Conservation (phyloP, 2,329 filamentous ascomycete species). For the Cryphonectria naterciae region DNA sequence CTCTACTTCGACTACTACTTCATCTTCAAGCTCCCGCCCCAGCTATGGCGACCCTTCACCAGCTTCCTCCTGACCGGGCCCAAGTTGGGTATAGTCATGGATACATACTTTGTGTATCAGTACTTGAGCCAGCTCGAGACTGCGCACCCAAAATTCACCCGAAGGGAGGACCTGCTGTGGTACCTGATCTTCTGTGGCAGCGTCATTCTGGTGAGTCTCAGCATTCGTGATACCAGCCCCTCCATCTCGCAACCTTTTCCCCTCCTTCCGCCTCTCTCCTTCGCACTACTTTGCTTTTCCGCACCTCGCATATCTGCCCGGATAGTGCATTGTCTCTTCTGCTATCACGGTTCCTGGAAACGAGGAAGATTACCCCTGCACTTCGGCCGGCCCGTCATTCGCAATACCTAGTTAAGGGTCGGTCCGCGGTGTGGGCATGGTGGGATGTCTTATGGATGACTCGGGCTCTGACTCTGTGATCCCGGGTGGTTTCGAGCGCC, state of each 20-base stretch:
- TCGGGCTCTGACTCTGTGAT: conserved; percentile 62
- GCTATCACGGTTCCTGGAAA: conserved; percentile 84
- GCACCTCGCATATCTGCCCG: conserved; percentile 75
- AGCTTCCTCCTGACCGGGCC: conserved; percentile 48
- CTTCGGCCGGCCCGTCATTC: conserved; percentile 67
- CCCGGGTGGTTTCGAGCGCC: conserved; percentile 65
- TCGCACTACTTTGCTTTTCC: conserved; percentile 20
- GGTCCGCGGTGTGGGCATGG: conserved; percentile 72
- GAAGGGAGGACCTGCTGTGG: conserved; percentile 78
- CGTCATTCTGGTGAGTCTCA: conserved; percentile 75
- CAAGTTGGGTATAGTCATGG: conserved; percentile 62
- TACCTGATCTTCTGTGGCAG: conserved; percentile 76
- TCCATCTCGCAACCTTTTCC: background rate
- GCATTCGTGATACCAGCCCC: background rate
- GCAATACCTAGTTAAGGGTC: conserved; percentile 62
- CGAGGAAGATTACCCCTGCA: conserved; percentile 80
- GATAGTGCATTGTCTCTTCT: conserved; percentile 66
- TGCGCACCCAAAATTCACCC: conserved; percentile 70
- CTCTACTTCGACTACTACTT: conserved; percentile 58
- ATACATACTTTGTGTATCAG: conserved; percentile 79
- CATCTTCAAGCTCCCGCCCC: conserved; percentile 59
- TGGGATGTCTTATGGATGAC: conserved; percentile 77
- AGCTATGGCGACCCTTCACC: conserved; percentile 49
- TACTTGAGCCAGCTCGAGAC: conserved; percentile 77
- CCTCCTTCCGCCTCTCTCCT: conserved; percentile 49